Evolutionary conservation across 75 land plant species (phyloP).

Genomic region (Gnetum montanum): DNA sequence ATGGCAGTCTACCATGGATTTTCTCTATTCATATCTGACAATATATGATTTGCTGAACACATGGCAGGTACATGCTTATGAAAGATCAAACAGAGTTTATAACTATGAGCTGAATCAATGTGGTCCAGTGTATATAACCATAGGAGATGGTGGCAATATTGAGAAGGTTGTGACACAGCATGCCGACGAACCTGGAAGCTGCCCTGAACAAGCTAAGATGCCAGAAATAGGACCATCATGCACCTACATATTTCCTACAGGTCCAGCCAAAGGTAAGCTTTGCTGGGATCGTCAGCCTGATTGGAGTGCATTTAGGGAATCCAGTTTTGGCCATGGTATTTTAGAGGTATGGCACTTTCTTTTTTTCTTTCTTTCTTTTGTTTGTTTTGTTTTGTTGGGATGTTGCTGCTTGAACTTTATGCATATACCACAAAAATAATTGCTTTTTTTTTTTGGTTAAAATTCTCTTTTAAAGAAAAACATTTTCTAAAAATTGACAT

Average conservation of each 20-base stretch:
- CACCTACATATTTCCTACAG: slow-evolving; percentile 66
- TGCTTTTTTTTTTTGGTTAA: background rate
- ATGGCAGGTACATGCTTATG: slow-evolving; percentile 94
- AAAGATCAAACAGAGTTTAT: slow-evolving; percentile 76
- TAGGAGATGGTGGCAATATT: slow-evolving; percentile 96
- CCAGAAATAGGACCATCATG: slow-evolving; percentile 77
- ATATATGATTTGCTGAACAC: no score
- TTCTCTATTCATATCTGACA: slow-evolving; percentile 1
- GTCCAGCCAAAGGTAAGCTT: slow-evolving; percentile 78
- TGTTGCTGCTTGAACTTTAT: no score
- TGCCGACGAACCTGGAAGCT: slow-evolving; percentile 88
- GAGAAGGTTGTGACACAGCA: slow-evolving; percentile 63
- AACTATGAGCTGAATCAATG: slow-evolving; percentile 73
- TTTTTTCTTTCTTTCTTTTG: background rate
- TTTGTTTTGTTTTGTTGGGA: no score
- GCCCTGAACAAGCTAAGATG: slow-evolving; percentile 47
- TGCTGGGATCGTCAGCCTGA: slow-evolving; percentile 91
- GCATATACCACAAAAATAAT: no score
- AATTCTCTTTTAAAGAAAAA: background rate
- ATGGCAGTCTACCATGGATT: background rate
- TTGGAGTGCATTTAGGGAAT: slow-evolving; percentile 93
- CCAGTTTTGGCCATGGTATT: slow-evolving; percentile 97
- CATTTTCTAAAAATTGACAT: background rate
- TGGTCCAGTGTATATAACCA: slow-evolving; percentile 84
- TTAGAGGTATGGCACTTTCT: slow-evolving; percentile 53